Base-by-base conservation (phyloP, 192 early-diverging fungal genomes). In the Powellomyces hirtus region DNA sequence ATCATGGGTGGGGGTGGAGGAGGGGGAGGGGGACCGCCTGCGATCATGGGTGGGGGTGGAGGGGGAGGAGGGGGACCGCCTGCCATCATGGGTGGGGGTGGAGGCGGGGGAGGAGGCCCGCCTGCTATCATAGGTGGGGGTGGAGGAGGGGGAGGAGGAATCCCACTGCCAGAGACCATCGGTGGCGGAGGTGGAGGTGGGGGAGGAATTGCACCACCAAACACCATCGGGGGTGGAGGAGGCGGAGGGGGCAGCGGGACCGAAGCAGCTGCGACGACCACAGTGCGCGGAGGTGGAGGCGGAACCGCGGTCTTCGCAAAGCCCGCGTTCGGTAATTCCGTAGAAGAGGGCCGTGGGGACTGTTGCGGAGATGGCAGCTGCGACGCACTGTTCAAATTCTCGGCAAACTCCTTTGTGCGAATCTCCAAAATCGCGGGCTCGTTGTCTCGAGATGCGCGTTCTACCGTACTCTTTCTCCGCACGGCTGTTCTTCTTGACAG, bases 51-150 rank as follows among this genome's bases (percentile, higher is more conserved):
- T 30, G 74, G 74, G n/a, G 75, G 75, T 6, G 75, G 75, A n/a
- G 75, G 75, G 18, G 74, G 74, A 8, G 76, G 76, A 0, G 76
- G 76, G 0, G 76, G 68, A 11, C 64, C 72, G 27, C 69, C 67
- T 20, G 42, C 52, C 37, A 29, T 5, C 34, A 66, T 24, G 13
- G 22, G 24, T 1, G 64, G 64, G 10, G 64, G 64, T 2, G 64
- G 64, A 0, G 64, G 64, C 4, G 64, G 50, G 10, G 64, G 64
- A 2, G 64, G 64, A 36, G 64, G 64, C 2, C 44, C 44, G 6
- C 6, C 40, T 3, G 3, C 7, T 27, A 50, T 45, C 40, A 50
- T 16, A 11, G 62, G 62, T 10, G 57, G 67, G 36, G 67, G 67
- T 1, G 49, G 55, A 1, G 59, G 67, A 29, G 59, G 50, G 1